Conservation (phyloP, 306 rosid species). For the Vigna mungo region DNA sequence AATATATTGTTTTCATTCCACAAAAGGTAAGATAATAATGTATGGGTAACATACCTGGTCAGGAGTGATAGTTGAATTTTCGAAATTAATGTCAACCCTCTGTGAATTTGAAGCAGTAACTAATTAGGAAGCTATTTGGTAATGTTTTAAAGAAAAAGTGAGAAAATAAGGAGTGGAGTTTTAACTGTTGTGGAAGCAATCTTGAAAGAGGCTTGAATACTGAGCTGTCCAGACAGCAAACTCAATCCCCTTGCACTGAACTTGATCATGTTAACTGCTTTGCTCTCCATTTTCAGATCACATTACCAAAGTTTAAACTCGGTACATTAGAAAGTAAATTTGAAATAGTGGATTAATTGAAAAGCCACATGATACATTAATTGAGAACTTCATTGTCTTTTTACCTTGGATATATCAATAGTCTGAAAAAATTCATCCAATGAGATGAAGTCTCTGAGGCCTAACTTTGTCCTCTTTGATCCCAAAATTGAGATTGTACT, state of each 20-base stretch:
- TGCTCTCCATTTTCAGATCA: constrained; percentile 68
- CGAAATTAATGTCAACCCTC: constrained; percentile 78
- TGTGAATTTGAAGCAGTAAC: constrained; percentile 44
- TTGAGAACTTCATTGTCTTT: constrained; percentile 20
- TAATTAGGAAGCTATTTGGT: constrained; percentile 28
- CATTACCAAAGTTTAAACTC: constrained; percentile 39
- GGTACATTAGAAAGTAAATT: constrained; percentile 10
- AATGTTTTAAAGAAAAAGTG: constrained; percentile 14
- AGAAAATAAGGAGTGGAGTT: constrained; percentile 34
- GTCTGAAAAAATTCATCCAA: constrained; percentile 78
- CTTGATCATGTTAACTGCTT: constrained; percentile 83
- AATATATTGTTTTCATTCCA: background rate
- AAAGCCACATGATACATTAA: background rate
- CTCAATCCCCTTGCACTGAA: constrained; percentile 76
- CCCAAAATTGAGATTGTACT: constrained; percentile 84
- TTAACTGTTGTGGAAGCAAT: constrained; percentile 79
- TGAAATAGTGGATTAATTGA: background rate
- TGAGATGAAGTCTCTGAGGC: constrained; percentile 84
- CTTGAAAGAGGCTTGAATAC: constrained; percentile 80
- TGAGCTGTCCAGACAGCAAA: constrained; percentile 71
- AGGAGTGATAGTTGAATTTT: constrained; percentile 72
- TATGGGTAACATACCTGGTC: constrained; percentile 59
- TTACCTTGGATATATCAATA: constrained; percentile 75
- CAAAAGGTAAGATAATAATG: background rate
- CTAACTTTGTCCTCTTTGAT: constrained; percentile 84